These are phyloP conservation scores for Calonectria honghensis DNA, from an alignment of 2,329 filamentous ascomycete genomes.

Conservation along the genomic window DNA sequence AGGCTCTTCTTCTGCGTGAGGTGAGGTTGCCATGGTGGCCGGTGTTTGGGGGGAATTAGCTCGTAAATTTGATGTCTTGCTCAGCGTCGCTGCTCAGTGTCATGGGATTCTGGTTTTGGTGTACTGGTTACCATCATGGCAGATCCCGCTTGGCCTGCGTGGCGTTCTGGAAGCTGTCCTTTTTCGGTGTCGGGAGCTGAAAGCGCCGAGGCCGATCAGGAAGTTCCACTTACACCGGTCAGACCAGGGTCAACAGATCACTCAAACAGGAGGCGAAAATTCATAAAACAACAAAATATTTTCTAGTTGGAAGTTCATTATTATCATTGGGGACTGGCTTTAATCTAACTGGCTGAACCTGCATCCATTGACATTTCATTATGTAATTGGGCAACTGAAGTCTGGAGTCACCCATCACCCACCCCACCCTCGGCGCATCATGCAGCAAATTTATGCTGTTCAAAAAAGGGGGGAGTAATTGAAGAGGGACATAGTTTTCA, in stretches of 20 bases:
- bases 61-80: conserved; percentile 16
- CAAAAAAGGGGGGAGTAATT: neutral
- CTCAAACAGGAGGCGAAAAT: neutral
- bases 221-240: neutral
- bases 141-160: conserved; percentile 32
- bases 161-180: conserved; percentile 56
- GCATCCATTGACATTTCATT: neutral
- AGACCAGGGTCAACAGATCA: neutral
- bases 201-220: conserved; percentile 34
- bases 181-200: conserved; percentile 48
- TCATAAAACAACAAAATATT: neutral
- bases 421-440: neutral
- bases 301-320: neutral
- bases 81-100: conserved; percentile 29
- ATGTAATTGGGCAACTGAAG: neutral
- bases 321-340: neutral
- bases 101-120: conserved; percentile 34
- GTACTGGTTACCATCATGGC: conserved; percentile 32
- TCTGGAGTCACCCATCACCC: neutral
- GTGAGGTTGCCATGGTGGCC: conserved; percentile 38
- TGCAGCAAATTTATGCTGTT: neutral
- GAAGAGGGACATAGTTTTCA: neutral
- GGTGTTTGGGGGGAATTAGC: neutral
- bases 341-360: neutral
- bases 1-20: conserved; percentile 69